Evolutionary conservation across 371 early-diverging fungal species (phyloP).

Genomic region (Mucor racemosus): DNA sequence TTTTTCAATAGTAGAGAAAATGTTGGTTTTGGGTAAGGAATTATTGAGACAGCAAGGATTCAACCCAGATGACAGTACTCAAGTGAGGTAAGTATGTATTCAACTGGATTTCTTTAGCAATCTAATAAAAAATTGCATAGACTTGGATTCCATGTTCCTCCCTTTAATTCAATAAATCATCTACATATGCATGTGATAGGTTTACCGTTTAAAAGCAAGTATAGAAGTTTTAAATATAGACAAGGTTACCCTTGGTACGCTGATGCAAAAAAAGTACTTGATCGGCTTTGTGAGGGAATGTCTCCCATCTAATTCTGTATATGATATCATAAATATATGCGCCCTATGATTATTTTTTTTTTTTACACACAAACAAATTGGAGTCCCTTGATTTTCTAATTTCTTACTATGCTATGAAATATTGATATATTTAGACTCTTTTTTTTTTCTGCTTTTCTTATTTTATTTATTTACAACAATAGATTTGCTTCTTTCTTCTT

Average conservation of each 20-base stretch:
- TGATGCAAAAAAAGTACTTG: constrained; percentile 20
- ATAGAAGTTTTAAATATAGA: constrained; percentile 32
- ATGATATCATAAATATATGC: constrained; percentile 13
- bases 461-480: constrained; percentile 15
- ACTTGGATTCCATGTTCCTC: constrained; percentile 74
- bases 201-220: constrained; percentile 51
- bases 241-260: constrained; percentile 38
- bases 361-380: background rate
- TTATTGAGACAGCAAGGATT: constrained; percentile 48
- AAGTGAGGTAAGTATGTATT: constrained; percentile 19
- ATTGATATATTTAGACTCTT: constrained; percentile 19
- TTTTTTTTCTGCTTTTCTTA: constrained; percentile 12
- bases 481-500: constrained; percentile 14
- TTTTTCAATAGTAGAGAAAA: constrained; percentile 39
- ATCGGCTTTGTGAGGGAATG: constrained; percentile 19
- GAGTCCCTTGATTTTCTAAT: constrained; percentile 14
- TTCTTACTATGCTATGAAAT: background rate
- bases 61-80: constrained; percentile 29
- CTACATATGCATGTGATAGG: constrained; percentile 66
- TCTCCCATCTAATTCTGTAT: constrained; percentile 13
- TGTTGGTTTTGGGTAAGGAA: constrained; percentile 44
- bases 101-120: background rate
- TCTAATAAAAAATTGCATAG: constrained; percentile 8
- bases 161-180: constrained; percentile 65
- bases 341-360: background rate